Percentiles rank a stretch among this genome's conserved stretches.
Evolutionary conservation across 2,329 filamentous ascomycete species (phyloP).

Genomic region (Corynespora cassiicola): DNA sequence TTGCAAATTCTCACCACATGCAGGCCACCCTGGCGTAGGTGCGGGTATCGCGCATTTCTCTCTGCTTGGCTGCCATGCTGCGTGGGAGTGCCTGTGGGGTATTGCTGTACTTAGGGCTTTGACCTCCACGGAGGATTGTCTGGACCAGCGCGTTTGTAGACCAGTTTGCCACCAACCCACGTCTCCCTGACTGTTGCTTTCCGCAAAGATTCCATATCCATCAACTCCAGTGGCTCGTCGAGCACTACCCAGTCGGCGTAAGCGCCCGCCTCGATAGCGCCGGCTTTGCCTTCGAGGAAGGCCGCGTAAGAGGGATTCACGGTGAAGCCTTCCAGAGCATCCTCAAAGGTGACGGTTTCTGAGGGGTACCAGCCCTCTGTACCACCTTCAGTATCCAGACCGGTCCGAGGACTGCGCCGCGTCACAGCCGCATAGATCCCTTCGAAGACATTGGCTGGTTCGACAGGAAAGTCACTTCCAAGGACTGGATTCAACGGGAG

Average conservation of each 20-base stretch:
- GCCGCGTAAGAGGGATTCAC: conserved; percentile 64
- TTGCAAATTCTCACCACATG: no score
- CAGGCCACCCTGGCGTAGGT: no score
- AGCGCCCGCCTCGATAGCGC: conserved; percentile 65
- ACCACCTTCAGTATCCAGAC: conserved; percentile 51
- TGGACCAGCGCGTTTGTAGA: conserved; percentile 35
- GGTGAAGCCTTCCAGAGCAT: conserved; percentile 70
- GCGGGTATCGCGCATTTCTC: no score
- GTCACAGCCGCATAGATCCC: conserved; percentile 74
- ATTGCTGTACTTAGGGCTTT: no score
- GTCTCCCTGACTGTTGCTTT: conserved; percentile 67
- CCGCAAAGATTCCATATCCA: conserved; percentile 60
- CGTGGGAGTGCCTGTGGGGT: no score
- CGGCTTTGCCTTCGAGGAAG: conserved; percentile 65
- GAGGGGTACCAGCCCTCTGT: conserved; percentile 64
- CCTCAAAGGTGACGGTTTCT: conserved; percentile 64
- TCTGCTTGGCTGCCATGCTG: no score
- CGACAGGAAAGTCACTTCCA: conserved; percentile 75
- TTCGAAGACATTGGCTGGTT: conserved; percentile 71
- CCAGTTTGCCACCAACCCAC: conserved; percentile 66
- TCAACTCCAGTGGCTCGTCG: conserved; percentile 61
- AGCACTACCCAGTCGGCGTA: conserved; percentile 77
- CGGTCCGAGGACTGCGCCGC: conserved; percentile 62
- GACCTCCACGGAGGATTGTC: conserved; percentile 14
- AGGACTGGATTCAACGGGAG: conserved; percentile 63